phyloP scores from a whole-genome alignment of 2,329 filamentous ascomycete species.

The Colletotrichum shisoi region DNA sequence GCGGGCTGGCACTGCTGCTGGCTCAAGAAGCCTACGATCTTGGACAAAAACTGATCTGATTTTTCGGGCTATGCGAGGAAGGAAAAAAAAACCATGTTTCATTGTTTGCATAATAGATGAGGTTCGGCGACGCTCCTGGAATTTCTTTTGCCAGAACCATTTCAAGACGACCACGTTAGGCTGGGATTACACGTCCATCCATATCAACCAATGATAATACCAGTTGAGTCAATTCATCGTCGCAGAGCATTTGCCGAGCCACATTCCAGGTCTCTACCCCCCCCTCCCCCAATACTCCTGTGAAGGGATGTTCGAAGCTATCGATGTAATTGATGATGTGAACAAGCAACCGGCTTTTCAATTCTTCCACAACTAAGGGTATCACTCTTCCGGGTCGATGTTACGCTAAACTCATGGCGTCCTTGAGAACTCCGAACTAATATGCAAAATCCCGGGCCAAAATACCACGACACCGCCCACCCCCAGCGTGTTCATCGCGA shows the following conservation, averaged over 20 bases:
- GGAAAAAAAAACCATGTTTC: too few relatives aligned
- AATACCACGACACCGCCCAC: background rate
- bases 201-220: too few relatives aligned
- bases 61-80: background rate
- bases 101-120: background rate
- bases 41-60: background rate
- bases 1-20: background rate
- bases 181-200: too few relatives aligned
- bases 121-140: background rate
- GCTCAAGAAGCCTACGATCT: background rate
- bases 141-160: background rate
- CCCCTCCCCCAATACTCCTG: too few relatives aligned
- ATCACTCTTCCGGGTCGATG: conserved; percentile 7
- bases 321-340: too few relatives aligned
- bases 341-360: background rate
- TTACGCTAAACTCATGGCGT: background rate
- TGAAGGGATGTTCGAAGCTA: background rate
- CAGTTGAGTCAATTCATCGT: too few relatives aligned
- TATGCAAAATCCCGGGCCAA: background rate
- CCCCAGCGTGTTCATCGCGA: too few relatives aligned
- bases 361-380: background rate
- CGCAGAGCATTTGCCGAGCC: too few relatives aligned
- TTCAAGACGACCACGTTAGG: too few relatives aligned
- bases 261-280: background rate
- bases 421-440: background rate